Conservation (phyloP, 176 grass and related monocot genomes). For the Oryza australiensis region DNA sequence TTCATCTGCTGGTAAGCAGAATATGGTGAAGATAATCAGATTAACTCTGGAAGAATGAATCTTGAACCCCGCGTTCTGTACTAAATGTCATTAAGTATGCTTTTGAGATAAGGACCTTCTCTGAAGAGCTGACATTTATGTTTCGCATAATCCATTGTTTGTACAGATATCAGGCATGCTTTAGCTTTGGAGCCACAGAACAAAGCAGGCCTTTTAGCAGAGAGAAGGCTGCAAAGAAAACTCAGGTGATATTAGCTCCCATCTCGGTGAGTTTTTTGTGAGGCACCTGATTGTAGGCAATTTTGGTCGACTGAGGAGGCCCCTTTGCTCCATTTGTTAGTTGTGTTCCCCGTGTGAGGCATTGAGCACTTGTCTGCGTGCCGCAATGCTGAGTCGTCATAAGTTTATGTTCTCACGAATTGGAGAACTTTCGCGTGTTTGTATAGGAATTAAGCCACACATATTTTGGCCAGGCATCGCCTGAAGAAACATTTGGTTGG, state of each 20-base stretch:
- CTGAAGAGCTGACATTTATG: background rate
- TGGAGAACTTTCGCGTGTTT: background rate
- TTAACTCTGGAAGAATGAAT: background rate
- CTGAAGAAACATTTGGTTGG: background rate
- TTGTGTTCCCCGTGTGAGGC: background rate
- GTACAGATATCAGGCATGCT: constrained; percentile 91
- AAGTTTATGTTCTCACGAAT: background rate
- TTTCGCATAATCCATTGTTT: background rate
- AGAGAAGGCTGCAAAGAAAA: constrained; percentile 75
- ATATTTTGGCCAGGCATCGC: background rate
- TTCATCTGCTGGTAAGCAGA: background rate
- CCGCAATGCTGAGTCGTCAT: background rate
- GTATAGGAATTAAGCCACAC: background rate
- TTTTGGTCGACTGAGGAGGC: constrained; percentile 26
- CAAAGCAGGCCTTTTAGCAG: constrained; percentile 81
- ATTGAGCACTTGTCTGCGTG: background rate
- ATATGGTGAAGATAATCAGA: background rate
- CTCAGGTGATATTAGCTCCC: constrained; percentile 35
- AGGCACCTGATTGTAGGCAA: background rate
- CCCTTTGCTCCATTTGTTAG: background rate
- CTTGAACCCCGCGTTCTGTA: background rate
- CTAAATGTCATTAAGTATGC: background rate
- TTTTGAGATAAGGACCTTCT: background rate
- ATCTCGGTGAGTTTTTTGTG: constrained; percentile 15
- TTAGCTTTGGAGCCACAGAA: constrained; percentile 89